Evolutionary conservation across 1,284 basidiomycete species (phyloP).

Genomic region (Caloboletus inedulis): DNA sequence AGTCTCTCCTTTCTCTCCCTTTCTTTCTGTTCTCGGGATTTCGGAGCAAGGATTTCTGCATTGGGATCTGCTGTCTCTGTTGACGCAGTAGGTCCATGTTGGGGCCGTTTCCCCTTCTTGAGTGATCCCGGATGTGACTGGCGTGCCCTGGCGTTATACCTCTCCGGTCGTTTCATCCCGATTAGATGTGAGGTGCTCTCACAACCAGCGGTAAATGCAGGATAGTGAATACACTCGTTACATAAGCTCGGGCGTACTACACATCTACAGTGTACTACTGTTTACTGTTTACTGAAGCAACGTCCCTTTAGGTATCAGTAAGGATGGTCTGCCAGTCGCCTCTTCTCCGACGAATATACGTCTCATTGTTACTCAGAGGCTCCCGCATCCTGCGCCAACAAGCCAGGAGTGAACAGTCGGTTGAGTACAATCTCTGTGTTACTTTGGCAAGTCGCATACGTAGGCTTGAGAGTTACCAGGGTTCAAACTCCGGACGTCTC

Average conservation of each 20-base stretch:
- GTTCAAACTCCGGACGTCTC: background rate
- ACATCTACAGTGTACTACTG: no score
- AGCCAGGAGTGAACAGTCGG: no score
- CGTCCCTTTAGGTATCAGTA: no score
- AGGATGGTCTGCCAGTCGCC: no score
- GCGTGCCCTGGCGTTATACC: constrained; percentile 63
- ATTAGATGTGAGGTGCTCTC: background rate
- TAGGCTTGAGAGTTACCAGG: no score
- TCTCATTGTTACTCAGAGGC: no score
- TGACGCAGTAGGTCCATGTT: constrained; percentile 17
- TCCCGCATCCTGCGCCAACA: no score
- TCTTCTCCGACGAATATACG: no score
- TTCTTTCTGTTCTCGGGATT: constrained; percentile 61
- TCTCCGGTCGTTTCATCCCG: constrained; percentile 39
- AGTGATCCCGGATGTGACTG: constrained; percentile 52
- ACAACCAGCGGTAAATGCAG: background rate
- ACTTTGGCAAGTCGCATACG: no score
- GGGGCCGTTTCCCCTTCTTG: constrained; percentile 46
- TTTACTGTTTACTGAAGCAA: no score
- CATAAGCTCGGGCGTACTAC: no score
- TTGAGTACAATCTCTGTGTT: no score
- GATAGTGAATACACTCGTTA: background rate
- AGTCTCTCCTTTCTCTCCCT: constrained; percentile 56
- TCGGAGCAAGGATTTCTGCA: constrained; percentile 54
- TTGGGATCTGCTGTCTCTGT: constrained; percentile 48